Evolutionary conservation across 352 stramenopile species (phyloP).

Genomic region (Phytophthora lateralis): DNA sequence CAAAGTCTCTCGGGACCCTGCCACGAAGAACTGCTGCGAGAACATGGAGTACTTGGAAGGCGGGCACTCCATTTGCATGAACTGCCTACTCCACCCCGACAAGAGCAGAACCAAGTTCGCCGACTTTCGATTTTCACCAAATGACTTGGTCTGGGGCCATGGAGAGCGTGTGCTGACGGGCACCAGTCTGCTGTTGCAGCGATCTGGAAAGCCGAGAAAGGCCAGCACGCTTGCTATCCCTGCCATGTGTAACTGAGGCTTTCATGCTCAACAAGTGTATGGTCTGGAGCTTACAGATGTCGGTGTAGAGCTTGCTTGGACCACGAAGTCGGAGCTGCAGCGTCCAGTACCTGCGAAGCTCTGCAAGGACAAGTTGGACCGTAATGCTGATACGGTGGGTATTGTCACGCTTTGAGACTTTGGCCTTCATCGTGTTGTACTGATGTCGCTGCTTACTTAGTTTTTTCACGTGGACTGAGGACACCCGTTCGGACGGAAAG

Average conservation of each 20-base stretch:
- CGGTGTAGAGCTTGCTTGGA: neutral
- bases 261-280: constrained; percentile 5
- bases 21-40: constrained; percentile 39
- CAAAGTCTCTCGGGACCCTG: constrained; percentile 19
- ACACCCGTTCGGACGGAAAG: constrained; percentile 14
- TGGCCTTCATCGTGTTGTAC: constrained; percentile 3
- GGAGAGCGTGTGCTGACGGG: neutral
- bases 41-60: constrained; percentile 38
- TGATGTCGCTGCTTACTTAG: constrained; percentile 4
- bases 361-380: neutral
- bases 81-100: constrained; percentile 17
- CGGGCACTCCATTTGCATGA: constrained; percentile 29
- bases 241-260: constrained; percentile 29
- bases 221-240: constrained; percentile 2
- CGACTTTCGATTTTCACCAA: constrained; percentile 24
- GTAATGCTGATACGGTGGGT: constrained; percentile 29
- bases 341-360: neutral
- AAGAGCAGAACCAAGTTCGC: constrained; percentile 36
- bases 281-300: constrained; percentile 22
- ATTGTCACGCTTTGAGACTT: constrained; percentile 5
- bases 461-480: constrained; percentile 7
- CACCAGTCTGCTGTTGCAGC: neutral
- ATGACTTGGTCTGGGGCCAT: constrained; percentile 16
- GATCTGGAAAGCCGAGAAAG: constrained; percentile 16
- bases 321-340: constrained; percentile 3